Evolutionary conservation across 495 filamentous ascomycete species (phyloP), one percentile per base, ranked within the genome.

Genomic region (Bacidia gigantensis): DNA sequence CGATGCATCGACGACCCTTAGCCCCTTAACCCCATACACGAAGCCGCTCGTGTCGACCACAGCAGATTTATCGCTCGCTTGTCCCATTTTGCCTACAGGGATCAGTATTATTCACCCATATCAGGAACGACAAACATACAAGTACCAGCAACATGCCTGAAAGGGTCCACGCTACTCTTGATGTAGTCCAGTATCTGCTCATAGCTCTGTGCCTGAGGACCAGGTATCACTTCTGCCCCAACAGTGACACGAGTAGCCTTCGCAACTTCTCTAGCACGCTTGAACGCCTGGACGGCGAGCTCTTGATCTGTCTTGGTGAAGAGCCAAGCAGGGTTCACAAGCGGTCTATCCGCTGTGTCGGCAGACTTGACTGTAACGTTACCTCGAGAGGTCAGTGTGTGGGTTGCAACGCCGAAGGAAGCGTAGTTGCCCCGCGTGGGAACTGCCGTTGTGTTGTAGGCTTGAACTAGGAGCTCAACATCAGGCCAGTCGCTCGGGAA

Each of bases 1-100:
- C 29, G 70, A 72, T 1, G 75, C 75, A 65, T 86, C 81, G 1
- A 82, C 76, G 18, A 83, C 75, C n/a, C 80, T 67, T 52, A 83
- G 49, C 0, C 66, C 63, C 1, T 67, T 49, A 0, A 80, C 75
- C 0, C 77, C 77, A 51, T 64, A 65, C 0, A 82, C 80, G 25
- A 64, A 66, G 0, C 67, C 72, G 17, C 66, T 60, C 0, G 63
- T 56, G 55, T 83, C 80, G 10, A 84, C 66, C 3, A 83, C 80
- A 1, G 80, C 77, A 61, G 67, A 74, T 0, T 56, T 23, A 57
- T 83, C 78, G 25, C 54, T 56, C 0, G 26, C 20, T 10, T 48
- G 59, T 2, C 79, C 79, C 77, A 82, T 82, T 17, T 22, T 42
- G n/a, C 54, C 44, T 47, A 7, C 10, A 9, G 44, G n/a, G 7